A percentile compares a stretch with the other conserved stretches of the same genome.
These are phyloP conservation scores for Acacia concinna DNA, from an alignment of 331 rosid genomes.

Conservation along the genomic window DNA sequence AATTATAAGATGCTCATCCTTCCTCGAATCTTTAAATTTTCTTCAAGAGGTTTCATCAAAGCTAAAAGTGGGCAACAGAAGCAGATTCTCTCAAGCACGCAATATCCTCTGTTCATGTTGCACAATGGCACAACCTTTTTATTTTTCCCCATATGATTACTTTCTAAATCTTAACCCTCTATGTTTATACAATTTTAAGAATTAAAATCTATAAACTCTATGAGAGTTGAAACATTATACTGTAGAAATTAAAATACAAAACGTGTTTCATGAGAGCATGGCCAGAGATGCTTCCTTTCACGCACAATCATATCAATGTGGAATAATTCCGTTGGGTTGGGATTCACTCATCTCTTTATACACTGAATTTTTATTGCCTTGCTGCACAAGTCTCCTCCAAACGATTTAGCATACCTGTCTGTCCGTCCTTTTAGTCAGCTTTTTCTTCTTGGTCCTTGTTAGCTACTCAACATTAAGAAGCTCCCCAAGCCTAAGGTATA, in stretches of 20 bases:
- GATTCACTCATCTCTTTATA: not conserved
- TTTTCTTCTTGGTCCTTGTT: not conserved
- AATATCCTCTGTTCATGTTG: not conserved
- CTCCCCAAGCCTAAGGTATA: not conserved
- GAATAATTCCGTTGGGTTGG: not conserved
- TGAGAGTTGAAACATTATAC: not conserved
- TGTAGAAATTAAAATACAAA: not conserved
- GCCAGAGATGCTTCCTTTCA: not conserved
- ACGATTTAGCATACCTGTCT: not conserved
- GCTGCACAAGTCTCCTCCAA: not conserved
- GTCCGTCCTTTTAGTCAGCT: not conserved
- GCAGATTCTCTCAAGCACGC: not conserved
- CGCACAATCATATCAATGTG: not conserved
- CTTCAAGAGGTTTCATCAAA: not conserved
- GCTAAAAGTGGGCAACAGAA: not conserved
- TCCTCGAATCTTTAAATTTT: not conserved
- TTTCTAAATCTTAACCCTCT: not conserved
- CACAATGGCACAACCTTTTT: not conserved
- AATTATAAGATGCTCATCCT: slow-evolving; percentile 8
- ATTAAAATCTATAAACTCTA: not conserved
- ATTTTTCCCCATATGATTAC: not conserved
- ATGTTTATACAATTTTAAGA: not conserved
- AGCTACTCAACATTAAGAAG: not conserved
- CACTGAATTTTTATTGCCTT: not conserved
- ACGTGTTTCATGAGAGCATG: not conserved